These are phyloP conservation scores for Lolium multiflorum DNA, from an alignment of 176 grass and related monocot species.

Conservation along the genomic window DNA sequence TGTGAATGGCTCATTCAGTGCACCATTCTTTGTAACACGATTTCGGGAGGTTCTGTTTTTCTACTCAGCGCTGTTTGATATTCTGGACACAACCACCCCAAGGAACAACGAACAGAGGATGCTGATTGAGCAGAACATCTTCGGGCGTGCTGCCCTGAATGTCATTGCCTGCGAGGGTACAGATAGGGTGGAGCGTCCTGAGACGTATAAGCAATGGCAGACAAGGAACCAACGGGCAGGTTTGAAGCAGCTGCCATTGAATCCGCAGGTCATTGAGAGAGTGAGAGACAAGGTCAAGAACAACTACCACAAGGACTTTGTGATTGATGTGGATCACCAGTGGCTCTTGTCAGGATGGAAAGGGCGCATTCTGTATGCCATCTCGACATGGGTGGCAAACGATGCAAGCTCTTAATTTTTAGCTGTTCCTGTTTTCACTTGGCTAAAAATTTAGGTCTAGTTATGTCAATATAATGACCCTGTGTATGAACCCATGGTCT, in stretches of 20 bases:
- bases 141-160: conserved; percentile 71
- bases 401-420: conserved; percentile 47
- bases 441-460: conserved; percentile 37
- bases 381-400: conserved; percentile 66
- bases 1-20: conserved; percentile 75
- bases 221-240: conserved; percentile 74
- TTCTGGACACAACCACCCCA: conserved; percentile 73
- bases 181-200: conserved; percentile 79
- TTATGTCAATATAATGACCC: conserved; percentile 37
- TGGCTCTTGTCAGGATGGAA: conserved; percentile 94
- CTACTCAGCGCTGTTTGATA: conserved; percentile 79
- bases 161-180: conserved; percentile 76
- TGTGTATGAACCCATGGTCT: conserved; percentile 49
- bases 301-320: conserved; percentile 83
- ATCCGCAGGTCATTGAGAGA: conserved; percentile 46
- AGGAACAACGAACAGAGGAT: conserved; percentile 72
- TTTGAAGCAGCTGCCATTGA: conserved; percentile 74
- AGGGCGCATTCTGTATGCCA: conserved; percentile 70
- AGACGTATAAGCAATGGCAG: conserved; percentile 95
- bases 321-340: conserved; percentile 70
- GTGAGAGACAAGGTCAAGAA: conserved; percentile 56
- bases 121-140: conserved; percentile 73
- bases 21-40: conserved; percentile 84
- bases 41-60: conserved; percentile 80
- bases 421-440: conserved; percentile 22